Base-by-base conservation (phyloP, 2,329 filamentous ascomycete genomes). In the Cladorrhinum sp. region DNA sequence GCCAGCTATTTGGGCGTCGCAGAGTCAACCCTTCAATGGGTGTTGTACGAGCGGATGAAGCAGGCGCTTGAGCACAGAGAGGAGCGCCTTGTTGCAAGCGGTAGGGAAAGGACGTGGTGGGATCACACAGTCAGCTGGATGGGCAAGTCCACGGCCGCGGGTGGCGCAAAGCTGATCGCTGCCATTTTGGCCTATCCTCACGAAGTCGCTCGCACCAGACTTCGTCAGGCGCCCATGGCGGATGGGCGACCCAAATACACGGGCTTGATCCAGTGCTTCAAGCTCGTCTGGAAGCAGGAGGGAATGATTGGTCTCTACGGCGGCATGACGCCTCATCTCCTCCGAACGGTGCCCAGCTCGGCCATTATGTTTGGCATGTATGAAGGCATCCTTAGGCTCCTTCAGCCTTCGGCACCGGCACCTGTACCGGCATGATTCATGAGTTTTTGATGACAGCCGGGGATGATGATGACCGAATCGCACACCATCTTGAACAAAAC, bases 351-450 rank as follows among this genome's bases (percentile, higher is more conserved):
- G 5, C 93, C 93, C 1, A 95, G 90, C 67, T 92, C 93, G 7
- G 92, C 91, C 67, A 96, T 98, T 74, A 97, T 96, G 90, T 96
- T 97, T 74, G 92, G 92, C 75, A 95, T 95, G 80, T 96, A 86
- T 70, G 83, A 86, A 70, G 81, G 78, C 58, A 85, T 85, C 49
- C 74, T 85, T 27, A 77, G 78, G 5, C 67, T 82, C 5, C 78
- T 81, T 61, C 69, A 78, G 62, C 66, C 50, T 49, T 38, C 29
- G 38, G 20, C 49, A n/a, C 49, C 53, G 18, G 41, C 41, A 45
- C 16, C 16, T 5, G 41, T 45, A 20, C 41, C 41, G n/a, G 41
- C 16, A 45, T 45, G 41, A 45, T 45, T 4, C 10, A 8, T 41
- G 25, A 45, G 10, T 29, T 29, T 10, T 29, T n/a, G n/a, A 32